Conservation (phyloP, 2,329 filamentous ascomycete genomes). For the Sporothrix dimorphospora region DNA sequence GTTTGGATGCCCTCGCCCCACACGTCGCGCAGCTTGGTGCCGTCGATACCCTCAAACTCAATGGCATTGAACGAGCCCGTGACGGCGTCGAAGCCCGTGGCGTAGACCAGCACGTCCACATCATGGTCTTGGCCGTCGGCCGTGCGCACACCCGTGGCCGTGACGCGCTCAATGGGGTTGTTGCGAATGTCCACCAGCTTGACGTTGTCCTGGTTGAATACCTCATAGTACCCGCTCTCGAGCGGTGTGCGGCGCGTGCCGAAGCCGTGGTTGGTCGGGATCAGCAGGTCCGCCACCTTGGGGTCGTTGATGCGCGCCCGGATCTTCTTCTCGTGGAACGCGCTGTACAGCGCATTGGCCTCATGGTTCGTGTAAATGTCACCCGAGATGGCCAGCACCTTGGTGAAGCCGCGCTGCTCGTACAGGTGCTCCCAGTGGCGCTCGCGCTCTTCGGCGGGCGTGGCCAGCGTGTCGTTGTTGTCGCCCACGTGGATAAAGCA, state of each 20-base stretch:
- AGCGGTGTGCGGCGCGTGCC: slow-evolving; percentile 51
- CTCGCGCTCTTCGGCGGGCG: slow-evolving; percentile 46
- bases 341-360: slow-evolving; percentile 40
- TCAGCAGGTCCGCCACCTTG: slow-evolving; percentile 42
- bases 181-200: slow-evolving; percentile 49
- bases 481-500: slow-evolving; percentile 56
- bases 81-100: slow-evolving; percentile 42
- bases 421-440: slow-evolving; percentile 50
- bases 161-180: slow-evolving; percentile 48
- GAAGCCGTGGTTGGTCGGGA: slow-evolving; percentile 50
- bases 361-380: slow-evolving; percentile 39
- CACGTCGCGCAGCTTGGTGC: slow-evolving; percentile 48
- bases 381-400: slow-evolving; percentile 1
- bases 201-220: slow-evolving; percentile 50
- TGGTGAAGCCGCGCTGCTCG: slow-evolving; percentile 31
- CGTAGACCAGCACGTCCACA: slow-evolving; percentile 44
- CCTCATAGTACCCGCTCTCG: slow-evolving; percentile 55
- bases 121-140: slow-evolving; percentile 42
- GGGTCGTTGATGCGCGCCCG: slow-evolving; percentile 43
- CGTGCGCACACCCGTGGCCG: slow-evolving; percentile 44
- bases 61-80: slow-evolving; percentile 41
- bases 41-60: slow-evolving; percentile 37
- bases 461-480: slow-evolving; percentile 49
- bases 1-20: slow-evolving; percentile 41
- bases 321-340: slow-evolving; percentile 44